phyloP scores from a whole-genome alignment of 352 stramenopile species.

The Globisporangium uncinulatum region DNA sequence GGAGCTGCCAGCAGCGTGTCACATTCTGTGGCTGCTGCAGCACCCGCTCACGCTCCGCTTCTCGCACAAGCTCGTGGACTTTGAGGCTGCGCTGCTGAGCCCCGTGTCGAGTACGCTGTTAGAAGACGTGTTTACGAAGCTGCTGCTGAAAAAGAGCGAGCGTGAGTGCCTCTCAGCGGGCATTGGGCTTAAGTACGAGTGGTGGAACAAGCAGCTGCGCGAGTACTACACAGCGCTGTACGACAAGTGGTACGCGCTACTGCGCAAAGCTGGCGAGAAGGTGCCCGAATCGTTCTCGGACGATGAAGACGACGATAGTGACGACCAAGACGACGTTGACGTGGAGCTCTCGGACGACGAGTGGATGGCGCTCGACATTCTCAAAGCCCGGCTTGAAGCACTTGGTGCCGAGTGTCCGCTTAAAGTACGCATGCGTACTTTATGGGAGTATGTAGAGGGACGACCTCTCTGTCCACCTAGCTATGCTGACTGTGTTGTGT shows the following conservation, averaged over 20 bases:
- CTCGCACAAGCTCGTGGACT: conserved; percentile 74
- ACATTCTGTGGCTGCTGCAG: conserved; percentile 83
- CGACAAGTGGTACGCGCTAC: conserved; percentile 72
- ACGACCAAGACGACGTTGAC: conserved; percentile 43
- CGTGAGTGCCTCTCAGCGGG: conserved; percentile 65
- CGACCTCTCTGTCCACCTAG: neutral
- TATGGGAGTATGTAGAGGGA: neutral
- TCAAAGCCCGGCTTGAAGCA: conserved; percentile 45
- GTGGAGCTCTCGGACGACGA: conserved; percentile 77
- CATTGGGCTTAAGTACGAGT: conserved; percentile 83
- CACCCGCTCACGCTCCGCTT: conserved; percentile 72
- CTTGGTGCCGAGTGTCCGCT: conserved; percentile 50
- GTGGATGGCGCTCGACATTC: conserved; percentile 60
- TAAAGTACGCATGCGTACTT: conserved; percentile 23
- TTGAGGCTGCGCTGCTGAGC: conserved; percentile 75
- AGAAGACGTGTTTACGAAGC: conserved; percentile 83
- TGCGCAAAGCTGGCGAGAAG: conserved; percentile 65
- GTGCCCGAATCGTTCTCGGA: conserved; percentile 60
- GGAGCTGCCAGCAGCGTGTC: conserved; percentile 72
- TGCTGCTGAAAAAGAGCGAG: conserved; percentile 81
- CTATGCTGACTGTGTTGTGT: conserved; percentile 5
- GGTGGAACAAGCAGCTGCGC: conserved; percentile 84
- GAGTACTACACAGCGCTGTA: conserved; percentile 82
- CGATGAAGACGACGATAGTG: conserved; percentile 28
- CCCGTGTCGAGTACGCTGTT: conserved; percentile 61